These are phyloP conservation scores for Ustilago esculenta DNA, from an alignment of 1,284 basidiomycete genomes.

Conservation along the genomic window DNA sequence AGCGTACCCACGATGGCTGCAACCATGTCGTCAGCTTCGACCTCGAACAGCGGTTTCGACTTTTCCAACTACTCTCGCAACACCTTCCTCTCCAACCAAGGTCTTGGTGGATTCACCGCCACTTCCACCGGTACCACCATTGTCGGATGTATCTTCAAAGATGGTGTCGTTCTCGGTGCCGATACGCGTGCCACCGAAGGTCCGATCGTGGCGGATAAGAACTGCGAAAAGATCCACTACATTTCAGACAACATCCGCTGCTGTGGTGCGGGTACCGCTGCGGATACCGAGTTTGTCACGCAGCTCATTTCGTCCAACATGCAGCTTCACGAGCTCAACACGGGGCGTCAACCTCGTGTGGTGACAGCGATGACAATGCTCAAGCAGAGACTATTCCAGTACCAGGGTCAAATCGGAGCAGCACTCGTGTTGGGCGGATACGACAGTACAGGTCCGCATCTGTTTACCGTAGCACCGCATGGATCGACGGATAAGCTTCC, in stretches of 20 bases:
- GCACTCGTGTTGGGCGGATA: slow-evolving; percentile 97
- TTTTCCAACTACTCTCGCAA: slow-evolving; percentile 81
- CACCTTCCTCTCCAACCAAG: slow-evolving; percentile 77
- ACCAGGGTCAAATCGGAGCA: slow-evolving; percentile 94
- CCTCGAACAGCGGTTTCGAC: slow-evolving; percentile 73
- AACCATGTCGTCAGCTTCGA: not conserved
- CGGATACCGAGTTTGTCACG: slow-evolving; percentile 89
- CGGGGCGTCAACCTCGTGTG: slow-evolving; percentile 73
- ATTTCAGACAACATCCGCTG: slow-evolving; percentile 77
- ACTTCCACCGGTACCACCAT: slow-evolving; percentile 90
- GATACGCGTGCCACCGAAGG: slow-evolving; percentile 96
- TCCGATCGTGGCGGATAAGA: slow-evolving; percentile 97
- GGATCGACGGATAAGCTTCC: slow-evolving; percentile 98
- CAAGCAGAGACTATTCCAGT: slow-evolving; percentile 84
- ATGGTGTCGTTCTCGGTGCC: slow-evolving; percentile 93
- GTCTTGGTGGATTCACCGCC: slow-evolving; percentile 69
- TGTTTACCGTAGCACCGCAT: slow-evolving; percentile 96
- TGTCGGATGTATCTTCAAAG: slow-evolving; percentile 85
- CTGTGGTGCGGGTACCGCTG: slow-evolving; percentile 97
- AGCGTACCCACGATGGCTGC: too few relatives aligned
- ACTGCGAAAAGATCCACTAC: slow-evolving; percentile 99
- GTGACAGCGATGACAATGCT: slow-evolving; percentile 99
- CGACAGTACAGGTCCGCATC: slow-evolving; percentile 88
- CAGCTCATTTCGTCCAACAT: slow-evolving; percentile 64
- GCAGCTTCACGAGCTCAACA: slow-evolving; percentile 65